Conservation (phyloP, 352 stramenopile genomes). For the Pythium biforme region DNA sequence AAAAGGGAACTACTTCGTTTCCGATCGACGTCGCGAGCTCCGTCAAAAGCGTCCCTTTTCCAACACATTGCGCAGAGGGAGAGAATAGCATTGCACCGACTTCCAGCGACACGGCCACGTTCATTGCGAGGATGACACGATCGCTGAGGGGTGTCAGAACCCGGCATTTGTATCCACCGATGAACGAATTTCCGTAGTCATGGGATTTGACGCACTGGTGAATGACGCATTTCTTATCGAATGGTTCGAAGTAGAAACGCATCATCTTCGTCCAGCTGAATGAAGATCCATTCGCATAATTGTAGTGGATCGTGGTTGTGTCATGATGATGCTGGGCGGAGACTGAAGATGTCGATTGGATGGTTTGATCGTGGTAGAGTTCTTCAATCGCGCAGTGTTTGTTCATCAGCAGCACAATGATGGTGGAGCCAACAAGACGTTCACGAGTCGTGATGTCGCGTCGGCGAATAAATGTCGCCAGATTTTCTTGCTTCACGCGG, state of each 20-base stretch:
- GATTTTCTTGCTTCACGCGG: conserved; percentile 44
- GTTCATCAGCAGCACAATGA: conserved; percentile 56
- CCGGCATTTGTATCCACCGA: conserved; percentile 39
- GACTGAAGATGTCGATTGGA: conserved; percentile 6
- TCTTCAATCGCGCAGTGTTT: conserved; percentile 43
- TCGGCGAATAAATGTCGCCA: conserved; percentile 40
- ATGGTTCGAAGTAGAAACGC: conserved; percentile 59
- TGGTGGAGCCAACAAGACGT: conserved; percentile 35
- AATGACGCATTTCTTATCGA: conserved; percentile 52
- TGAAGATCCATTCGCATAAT: conserved; percentile 41
- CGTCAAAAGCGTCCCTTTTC: conserved; percentile 45
- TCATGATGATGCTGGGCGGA: conserved; percentile 24
- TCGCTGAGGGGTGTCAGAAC: conserved; percentile 64
- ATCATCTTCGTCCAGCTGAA: conserved; percentile 67
- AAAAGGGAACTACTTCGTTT: conserved; percentile 39
- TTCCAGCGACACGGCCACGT: conserved; percentile 51
- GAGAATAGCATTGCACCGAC: conserved; percentile 48
- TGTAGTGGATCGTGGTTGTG: conserved; percentile 36
- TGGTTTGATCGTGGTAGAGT: conserved; percentile 39
- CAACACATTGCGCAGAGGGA: conserved; percentile 14
- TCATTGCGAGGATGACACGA: conserved; percentile 54
- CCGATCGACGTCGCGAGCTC: conserved; percentile 50
- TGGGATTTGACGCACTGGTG: conserved; percentile 60
- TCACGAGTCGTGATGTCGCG: conserved; percentile 33
- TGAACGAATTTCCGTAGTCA: conserved; percentile 64